Percentiles rank a stretch among this genome's conserved stretches.
Conservation (phyloP, 345 rosid genomes). For the Hirschfeldia incana region DNA sequence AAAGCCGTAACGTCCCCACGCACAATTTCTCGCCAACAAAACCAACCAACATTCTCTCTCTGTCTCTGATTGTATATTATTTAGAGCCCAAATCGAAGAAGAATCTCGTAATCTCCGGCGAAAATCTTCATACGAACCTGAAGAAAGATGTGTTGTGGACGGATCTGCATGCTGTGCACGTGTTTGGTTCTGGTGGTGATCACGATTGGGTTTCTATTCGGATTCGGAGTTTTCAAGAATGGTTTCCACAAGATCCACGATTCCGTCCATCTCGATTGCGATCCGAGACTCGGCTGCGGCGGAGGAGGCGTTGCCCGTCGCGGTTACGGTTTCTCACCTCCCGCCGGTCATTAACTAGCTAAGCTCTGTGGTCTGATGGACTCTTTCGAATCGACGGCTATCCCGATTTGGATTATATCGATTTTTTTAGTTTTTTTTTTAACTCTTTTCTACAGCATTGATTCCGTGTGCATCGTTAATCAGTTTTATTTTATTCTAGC, state of each 20-base stretch:
- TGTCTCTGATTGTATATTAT: background rate
- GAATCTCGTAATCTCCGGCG: constrained; percentile 39
- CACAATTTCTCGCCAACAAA: constrained; percentile 28
- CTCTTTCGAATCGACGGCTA: background rate
- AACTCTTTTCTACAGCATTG: background rate
- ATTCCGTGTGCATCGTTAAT: constrained; percentile 12
- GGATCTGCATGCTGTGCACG: constrained; percentile 68
- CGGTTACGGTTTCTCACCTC: constrained; percentile 38
- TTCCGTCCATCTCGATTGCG: constrained; percentile 51
- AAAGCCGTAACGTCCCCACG: too few relatives aligned
- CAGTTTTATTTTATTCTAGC: constrained; percentile 9
- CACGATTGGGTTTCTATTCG: constrained; percentile 68
- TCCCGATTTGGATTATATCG: background rate
- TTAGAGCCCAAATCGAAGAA: background rate
- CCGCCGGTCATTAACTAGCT: constrained; percentile 9
- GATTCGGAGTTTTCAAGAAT: constrained; percentile 81
- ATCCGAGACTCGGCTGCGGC: constrained; percentile 38
- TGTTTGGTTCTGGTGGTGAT: constrained; percentile 70
- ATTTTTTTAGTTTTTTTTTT: background rate
- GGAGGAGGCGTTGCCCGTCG: constrained; percentile 49
- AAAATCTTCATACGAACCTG: background rate
- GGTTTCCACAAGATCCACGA: constrained; percentile 81
- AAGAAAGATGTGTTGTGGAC: constrained; percentile 67
- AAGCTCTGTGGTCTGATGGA: background rate
- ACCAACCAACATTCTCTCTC: background rate